Evolutionary conservation across 1,284 basidiomycete species (phyloP).

Genomic region (Ceratobasidium sp.): DNA sequence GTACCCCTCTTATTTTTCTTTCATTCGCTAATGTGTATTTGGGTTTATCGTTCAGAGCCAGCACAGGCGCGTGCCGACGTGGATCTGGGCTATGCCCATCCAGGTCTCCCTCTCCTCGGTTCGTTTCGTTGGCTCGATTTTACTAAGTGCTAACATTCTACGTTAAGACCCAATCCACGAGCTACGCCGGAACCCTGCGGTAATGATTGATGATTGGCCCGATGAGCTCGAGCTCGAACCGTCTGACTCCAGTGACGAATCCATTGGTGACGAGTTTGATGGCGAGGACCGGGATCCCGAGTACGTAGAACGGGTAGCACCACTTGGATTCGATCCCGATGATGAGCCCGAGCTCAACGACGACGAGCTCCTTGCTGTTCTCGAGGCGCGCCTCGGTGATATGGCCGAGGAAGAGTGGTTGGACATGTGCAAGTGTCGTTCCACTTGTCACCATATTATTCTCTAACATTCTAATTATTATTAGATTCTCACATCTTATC

Average conservation of each 20-base stretch:
- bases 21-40: too few relatives aligned
- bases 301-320: background rate
- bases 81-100: too few relatives aligned
- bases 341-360: background rate
- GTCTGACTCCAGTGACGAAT: too few relatives aligned
- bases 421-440: background rate
- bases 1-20: too few relatives aligned
- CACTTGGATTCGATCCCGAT: too few relatives aligned
- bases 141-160: too few relatives aligned
- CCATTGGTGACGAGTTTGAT: background rate
- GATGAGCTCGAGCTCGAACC: background rate
- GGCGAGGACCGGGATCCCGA: background rate
- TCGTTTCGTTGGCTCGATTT: too few relatives aligned
- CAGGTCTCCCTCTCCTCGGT: too few relatives aligned
- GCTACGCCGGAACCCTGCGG: background rate
- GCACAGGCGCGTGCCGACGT: too few relatives aligned
- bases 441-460: too few relatives aligned
- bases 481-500: background rate
- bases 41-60: too few relatives aligned
- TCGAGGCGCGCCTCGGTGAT: background rate
- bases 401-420: slow-evolving; percentile 8
- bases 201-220: slow-evolving; percentile 5
- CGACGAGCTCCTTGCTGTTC: background rate
- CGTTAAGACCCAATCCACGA: too few relatives aligned
- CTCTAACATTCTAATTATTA: background rate